Percentiles rank a stretch among this genome's conserved stretches.
These are phyloP conservation scores for Globisporangium uncinulatum DNA, from an alignment of 352 stramenopile species.

Conservation along the genomic window DNA sequence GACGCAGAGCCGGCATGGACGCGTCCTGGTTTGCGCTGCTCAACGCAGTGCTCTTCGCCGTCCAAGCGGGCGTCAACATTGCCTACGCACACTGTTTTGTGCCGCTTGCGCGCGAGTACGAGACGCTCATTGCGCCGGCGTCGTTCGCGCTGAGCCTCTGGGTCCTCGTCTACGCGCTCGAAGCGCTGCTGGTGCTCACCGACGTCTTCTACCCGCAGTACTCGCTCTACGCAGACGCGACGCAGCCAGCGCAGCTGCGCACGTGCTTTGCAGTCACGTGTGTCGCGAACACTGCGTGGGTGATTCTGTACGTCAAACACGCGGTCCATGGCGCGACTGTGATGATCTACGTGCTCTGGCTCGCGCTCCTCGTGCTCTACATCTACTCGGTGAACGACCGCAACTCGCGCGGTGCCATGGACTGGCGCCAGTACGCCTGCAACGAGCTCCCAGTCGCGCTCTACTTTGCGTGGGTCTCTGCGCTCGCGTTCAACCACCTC, in stretches of 20 bases:
- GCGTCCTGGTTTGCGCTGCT: constrained; percentile 36
- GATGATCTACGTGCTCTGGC: constrained; percentile 63
- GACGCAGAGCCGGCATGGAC: not conserved
- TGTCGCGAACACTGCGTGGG: constrained; percentile 59
- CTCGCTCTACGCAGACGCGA: constrained; percentile 70
- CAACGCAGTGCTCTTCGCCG: constrained; percentile 52
- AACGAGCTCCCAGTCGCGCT: constrained; percentile 67
- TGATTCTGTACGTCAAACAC: constrained; percentile 52
- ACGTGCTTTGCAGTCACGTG: constrained; percentile 60
- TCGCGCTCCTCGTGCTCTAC: constrained; percentile 71
- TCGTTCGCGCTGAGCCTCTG: constrained; percentile 60
- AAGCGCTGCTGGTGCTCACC: constrained; percentile 53
- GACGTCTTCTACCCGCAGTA: constrained; percentile 59
- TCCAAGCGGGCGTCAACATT: constrained; percentile 64
- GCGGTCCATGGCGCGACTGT: constrained; percentile 50
- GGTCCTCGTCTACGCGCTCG: constrained; percentile 62
- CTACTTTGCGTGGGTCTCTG: constrained; percentile 81
- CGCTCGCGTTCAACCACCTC: constrained; percentile 53
- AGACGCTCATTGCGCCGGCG: constrained; percentile 67
- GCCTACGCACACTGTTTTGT: constrained; percentile 55
- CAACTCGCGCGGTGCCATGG: constrained; percentile 29
- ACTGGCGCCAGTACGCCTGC: constrained; percentile 70
- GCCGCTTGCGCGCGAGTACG: constrained; percentile 40
- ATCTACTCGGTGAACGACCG: constrained; percentile 77
- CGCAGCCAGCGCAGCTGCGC: constrained; percentile 54